Conservation (phyloP, 1,284 basidiomycete genomes). For the Rhodotorula mucilaginosa region DNA sequence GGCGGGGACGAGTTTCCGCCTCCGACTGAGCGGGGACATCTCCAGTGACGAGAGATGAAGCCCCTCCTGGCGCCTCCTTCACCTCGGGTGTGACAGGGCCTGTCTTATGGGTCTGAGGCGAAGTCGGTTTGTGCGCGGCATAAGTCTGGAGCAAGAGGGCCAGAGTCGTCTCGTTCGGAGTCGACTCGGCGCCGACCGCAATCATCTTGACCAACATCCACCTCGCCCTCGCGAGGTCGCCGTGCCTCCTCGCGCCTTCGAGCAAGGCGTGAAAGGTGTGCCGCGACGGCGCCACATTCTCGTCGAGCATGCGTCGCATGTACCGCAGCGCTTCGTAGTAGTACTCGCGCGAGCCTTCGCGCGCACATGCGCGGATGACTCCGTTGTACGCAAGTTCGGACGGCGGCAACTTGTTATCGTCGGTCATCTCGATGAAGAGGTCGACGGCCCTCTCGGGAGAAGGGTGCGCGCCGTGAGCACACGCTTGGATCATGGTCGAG, state of each 20-base stretch:
- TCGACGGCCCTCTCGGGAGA: conserved; percentile 78
- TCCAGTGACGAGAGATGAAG: neutral
- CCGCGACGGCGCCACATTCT: conserved; percentile 63
- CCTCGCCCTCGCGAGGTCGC: conserved; percentile 75
- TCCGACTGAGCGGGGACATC: neutral
- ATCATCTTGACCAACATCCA: conserved; percentile 87
- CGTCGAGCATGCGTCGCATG: conserved; percentile 75
- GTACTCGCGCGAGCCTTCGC: conserved; percentile 60
- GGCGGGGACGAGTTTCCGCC: conserved; percentile 1
- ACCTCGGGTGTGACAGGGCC: neutral
- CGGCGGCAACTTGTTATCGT: conserved; percentile 63
- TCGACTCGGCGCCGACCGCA: conserved; percentile 39
- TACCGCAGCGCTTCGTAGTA: conserved; percentile 72
- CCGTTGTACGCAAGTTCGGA: conserved; percentile 73
- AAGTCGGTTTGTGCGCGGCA: conserved; percentile 62
- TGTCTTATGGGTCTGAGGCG: neutral
- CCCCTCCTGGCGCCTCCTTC: neutral
- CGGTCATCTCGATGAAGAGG: conserved; percentile 84
- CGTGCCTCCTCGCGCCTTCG: conserved; percentile 80
- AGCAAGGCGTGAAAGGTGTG: conserved; percentile 77
- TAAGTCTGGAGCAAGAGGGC: conserved; percentile 84
- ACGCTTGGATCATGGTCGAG: conserved; percentile 82
- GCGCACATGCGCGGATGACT: conserved; percentile 68
- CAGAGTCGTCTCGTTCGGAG: conserved; percentile 72
- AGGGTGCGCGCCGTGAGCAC: conserved; percentile 59